Conservation (phyloP, 257 asterid genomes). For the Solanum lignicaule region DNA sequence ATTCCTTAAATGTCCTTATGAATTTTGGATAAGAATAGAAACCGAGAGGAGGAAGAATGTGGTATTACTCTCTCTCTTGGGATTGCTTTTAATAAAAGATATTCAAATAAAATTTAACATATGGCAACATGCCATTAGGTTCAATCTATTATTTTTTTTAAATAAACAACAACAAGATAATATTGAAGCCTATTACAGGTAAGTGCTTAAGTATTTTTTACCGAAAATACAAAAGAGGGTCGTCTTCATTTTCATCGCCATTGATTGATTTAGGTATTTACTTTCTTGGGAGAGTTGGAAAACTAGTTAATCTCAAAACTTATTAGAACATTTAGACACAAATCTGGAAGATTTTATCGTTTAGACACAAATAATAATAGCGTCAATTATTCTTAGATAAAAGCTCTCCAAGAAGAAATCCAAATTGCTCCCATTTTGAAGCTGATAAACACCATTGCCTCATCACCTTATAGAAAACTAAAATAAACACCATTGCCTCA, state of each 20-base stretch:
- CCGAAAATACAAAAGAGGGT: not conserved
- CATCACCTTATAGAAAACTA: too few relatives aligned
- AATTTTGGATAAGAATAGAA: too few relatives aligned
- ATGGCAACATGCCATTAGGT: not conserved
- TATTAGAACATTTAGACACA: too few relatives aligned
- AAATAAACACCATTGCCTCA: too few relatives aligned
- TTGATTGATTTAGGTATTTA: not conserved
- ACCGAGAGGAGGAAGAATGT: too few relatives aligned
- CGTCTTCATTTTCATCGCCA: not conserved
- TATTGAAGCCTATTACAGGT: not conserved
- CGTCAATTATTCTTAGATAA: not conserved
- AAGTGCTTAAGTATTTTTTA: too few relatives aligned
- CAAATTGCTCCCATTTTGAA: not conserved
- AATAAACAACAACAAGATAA: too few relatives aligned
- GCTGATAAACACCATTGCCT: not conserved
- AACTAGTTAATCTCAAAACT: too few relatives aligned
- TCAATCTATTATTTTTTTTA: not conserved
- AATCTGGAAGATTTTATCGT: too few relatives aligned
- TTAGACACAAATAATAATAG: not conserved
- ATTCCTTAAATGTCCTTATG: too few relatives aligned
- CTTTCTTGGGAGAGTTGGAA: not conserved
- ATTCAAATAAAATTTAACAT: not conserved
- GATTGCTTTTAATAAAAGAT: too few relatives aligned
- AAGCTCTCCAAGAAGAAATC: not conserved
- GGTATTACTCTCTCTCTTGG: not conserved